A percentile compares a stretch with the other conserved stretches of the same genome.
These are phyloP conservation scores for Phytophthora cactorum DNA, from an alignment of 352 stramenopile genomes.

Conservation along the genomic window DNA sequence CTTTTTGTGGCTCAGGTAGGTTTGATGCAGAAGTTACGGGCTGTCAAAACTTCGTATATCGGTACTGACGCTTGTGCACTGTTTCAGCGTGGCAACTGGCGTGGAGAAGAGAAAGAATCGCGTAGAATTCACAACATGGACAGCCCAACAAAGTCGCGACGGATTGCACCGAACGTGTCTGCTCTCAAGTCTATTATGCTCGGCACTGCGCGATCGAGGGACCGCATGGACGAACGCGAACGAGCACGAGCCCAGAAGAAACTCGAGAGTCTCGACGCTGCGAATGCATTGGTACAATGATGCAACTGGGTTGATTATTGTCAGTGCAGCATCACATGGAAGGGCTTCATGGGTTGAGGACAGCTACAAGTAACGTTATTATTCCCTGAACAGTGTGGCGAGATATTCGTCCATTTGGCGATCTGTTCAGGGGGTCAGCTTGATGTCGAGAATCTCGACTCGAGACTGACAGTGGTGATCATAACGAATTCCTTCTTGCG, in stretches of 20 bases:
- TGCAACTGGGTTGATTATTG: not conserved
- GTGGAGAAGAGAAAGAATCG: not conserved
- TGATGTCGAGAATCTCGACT: no score
- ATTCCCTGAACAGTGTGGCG: no score
- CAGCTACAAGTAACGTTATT: no score
- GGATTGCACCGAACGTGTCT: constrained; percentile 32
- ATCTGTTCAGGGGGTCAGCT: no score
- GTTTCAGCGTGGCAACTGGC: not conserved
- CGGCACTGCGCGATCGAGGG: constrained; percentile 32
- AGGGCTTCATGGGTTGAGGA: no score
- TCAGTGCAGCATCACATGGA: no score
- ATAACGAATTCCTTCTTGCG: no score
- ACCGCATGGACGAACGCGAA: constrained; percentile 34
- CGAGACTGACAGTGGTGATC: no score
- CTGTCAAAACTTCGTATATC: not conserved
- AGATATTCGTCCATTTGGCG: no score
- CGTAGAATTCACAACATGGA: constrained; percentile 9
- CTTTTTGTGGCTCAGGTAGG: constrained; percentile 1
- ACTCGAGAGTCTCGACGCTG: constrained; percentile 18
- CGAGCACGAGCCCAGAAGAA: constrained; percentile 34
- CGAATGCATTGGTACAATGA: constrained; percentile 21
- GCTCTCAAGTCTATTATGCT: constrained; percentile 27
- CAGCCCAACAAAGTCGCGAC: constrained; percentile 8
- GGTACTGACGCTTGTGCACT: not conserved
- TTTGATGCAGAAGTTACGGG: constrained; percentile 16